Base-by-base conservation (phyloP, 106 monocot genomes). In the Allium cepa region DNA sequence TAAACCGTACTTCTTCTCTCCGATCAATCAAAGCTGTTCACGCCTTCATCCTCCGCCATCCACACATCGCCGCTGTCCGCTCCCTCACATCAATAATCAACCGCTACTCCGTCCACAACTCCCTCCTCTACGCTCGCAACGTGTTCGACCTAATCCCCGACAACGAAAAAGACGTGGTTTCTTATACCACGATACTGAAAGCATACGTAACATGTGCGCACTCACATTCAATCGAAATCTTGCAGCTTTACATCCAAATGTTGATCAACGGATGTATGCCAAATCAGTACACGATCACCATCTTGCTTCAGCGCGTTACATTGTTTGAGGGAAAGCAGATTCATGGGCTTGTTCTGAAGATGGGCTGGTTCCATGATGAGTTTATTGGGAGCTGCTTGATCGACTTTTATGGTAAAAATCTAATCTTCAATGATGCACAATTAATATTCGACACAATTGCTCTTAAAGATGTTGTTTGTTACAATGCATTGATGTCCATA, bases 391-490 rank as follows among this genome's bases (percentile, higher is more conserved):
- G 64, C 56, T 68, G 73, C 26, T 67, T 81, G 10, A 58, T 77
- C 0, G 76, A 79, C 27, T 48, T 83, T 62, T 83, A 83, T 69
- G 56, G 63, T n/a, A 83, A 53, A 46, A 63, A 56, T 62, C 71
- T 68, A 4, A 48, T 28, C 15, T 51, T 75, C 50, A 57, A 22
- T 10, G 11, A 9, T 59, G 75, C 75, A 4, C 26, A 28, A 28
- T 17, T 46, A 71, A 68, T 73, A 14, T 83, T 83, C 59, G 74
- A 79, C 52, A 15, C 57, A 26, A 79, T 83, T 11, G 1, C 63
- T 11, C 7, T 48, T 26, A 83, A 76, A 67, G 83, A 83, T 56
- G 56, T 63, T 11, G 75, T 72, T 28, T 75, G 78, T 68, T 83
- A 62, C 15, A 83, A 78, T 51, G 60, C 72, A 17, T 51, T 83